Conservation (phyloP, 257 asterid species). For the Perilla frutescens region DNA sequence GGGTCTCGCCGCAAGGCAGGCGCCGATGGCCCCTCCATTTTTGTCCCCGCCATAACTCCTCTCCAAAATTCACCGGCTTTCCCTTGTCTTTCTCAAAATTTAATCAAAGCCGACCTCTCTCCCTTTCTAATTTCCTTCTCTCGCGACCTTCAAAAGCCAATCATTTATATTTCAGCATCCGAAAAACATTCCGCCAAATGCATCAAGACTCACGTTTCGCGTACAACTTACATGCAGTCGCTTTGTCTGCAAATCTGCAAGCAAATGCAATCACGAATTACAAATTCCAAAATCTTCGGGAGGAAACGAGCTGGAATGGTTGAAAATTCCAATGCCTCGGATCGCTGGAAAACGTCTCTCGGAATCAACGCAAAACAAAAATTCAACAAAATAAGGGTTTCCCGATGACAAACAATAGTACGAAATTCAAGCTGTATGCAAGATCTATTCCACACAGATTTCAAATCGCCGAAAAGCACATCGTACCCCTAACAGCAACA, state of each 20-base stretch:
- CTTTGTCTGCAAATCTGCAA: conserved; percentile 55
- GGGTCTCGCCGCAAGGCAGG: conserved; percentile 86
- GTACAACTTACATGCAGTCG: conserved; percentile 32
- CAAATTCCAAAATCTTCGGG: conserved; percentile 32
- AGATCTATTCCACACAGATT: conserved; percentile 40
- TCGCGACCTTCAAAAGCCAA: conserved; percentile 16
- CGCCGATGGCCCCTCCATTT: conserved; percentile 82
- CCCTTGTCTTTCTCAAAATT: conserved; percentile 19
- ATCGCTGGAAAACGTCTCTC: conserved; percentile 32
- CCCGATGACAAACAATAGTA: conserved; percentile 13
- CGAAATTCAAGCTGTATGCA: conserved; percentile 10
- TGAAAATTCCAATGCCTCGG: conserved; percentile 43
- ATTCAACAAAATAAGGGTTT: conserved; percentile 21
- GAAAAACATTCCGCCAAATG: conserved; percentile 35
- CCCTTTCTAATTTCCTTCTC: neutral
- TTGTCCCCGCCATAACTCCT: conserved; percentile 59
- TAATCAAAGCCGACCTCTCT: conserved; percentile 2
- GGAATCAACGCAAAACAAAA: conserved; percentile 25
- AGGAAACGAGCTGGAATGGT: conserved; percentile 36
- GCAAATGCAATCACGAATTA: conserved; percentile 35
- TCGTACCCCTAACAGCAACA: conserved; percentile 15
- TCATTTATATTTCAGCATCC: conserved; percentile 30
- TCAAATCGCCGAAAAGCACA: conserved; percentile 2
- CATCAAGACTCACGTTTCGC: conserved; percentile 14
- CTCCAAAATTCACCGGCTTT: conserved; percentile 34